Evolutionary conservation across 257 asterid genomes (phyloP), one percentile per base, ranked within the genome.

Genomic region (Ophiorrhiza pumila): DNA sequence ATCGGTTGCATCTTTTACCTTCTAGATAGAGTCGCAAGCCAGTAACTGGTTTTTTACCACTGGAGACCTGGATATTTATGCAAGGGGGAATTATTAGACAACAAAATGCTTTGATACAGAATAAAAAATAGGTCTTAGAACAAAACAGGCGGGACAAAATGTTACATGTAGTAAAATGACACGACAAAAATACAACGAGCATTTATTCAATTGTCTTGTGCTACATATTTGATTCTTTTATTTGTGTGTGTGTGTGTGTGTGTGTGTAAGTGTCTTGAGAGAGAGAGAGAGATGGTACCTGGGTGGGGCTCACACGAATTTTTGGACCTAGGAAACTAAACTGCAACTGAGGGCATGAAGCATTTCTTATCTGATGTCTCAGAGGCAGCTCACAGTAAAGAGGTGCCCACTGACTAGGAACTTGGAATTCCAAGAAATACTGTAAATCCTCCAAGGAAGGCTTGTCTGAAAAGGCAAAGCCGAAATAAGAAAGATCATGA

Each of bases 331-430:
- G 78, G 82, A 85, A 83, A 85, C 83, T 82, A 83, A 92, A 95
- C 79, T 89, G 98, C 85, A 95, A 79, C 5, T 83, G 76, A 67
- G 99, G 97, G 71, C 80, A 83, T 60, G 96, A 82, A 43, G 92
- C 72, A 73, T 84, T 87, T 89, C 80, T 87, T 76, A 91, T 90
- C 80, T 90, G 99, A 83, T 92, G 99, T 75, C 97, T 74, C 66
- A 95, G 91, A 68, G 98, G 97, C 81, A 92, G 82, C 83, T 95
- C 99, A 65, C 96, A 86, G 74, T 92, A 92, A 83, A 90, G 83
- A 58, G 97, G 99, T 45, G 98, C 92, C 98, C 99, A 95, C 79
- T 92, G 99, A 39, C 84, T 76, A 10, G 96, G 99, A 80, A 95
- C 98, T 89, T 95, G 99, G 83, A 95, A 95, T 87, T 95, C 99